Evolutionary conservation across 2,329 filamentous ascomycete species (phyloP).

Genomic region (Alternaria sp.): DNA sequence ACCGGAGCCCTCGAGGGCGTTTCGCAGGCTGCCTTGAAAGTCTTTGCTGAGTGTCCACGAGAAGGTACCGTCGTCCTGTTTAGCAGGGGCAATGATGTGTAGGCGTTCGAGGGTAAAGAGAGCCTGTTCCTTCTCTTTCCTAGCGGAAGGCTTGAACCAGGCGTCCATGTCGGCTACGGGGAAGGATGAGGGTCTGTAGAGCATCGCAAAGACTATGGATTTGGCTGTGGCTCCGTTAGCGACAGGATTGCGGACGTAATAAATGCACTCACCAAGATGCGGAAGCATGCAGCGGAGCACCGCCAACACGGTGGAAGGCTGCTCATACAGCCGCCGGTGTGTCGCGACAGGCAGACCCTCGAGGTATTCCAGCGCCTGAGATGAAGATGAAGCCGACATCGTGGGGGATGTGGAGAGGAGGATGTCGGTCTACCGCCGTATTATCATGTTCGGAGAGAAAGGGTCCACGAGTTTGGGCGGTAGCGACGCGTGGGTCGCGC

Average conservation of each 20-base stretch:
- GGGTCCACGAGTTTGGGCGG: not conserved
- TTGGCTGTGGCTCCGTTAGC: slow-evolving; percentile 68
- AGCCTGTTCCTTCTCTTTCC: slow-evolving; percentile 81
- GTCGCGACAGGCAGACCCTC: slow-evolving; percentile 89
- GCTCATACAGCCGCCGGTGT: slow-evolving; percentile 90
- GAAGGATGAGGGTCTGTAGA: slow-evolving; percentile 86
- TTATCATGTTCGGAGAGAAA: slow-evolving; percentile 38
- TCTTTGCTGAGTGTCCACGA: slow-evolving; percentile 79
- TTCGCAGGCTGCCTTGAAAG: slow-evolving; percentile 81
- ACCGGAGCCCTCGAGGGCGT: slow-evolving; percentile 87
- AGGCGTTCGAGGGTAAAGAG: slow-evolving; percentile 80
- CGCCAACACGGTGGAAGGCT: slow-evolving; percentile 92
- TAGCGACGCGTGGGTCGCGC: slow-evolving; percentile 21
- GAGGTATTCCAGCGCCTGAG: slow-evolving; percentile 82
- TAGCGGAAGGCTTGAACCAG: slow-evolving; percentile 77
- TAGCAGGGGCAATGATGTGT: slow-evolving; percentile 74
- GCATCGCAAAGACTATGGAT: slow-evolving; percentile 91
- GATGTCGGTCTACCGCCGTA: slow-evolving; percentile 26
- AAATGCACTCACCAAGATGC: slow-evolving; percentile 69
- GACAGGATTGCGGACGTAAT: not conserved
- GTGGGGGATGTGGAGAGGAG: slow-evolving; percentile 45
- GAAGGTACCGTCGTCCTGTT: slow-evolving; percentile 65
- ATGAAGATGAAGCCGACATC: slow-evolving; percentile 62
- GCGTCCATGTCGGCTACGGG: slow-evolving; percentile 79
- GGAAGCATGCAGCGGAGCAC: slow-evolving; percentile 98